Evolutionary conservation across 352 stramenopile genomes (phyloP).

Genomic region (Globisporangium barbulae): DNA sequence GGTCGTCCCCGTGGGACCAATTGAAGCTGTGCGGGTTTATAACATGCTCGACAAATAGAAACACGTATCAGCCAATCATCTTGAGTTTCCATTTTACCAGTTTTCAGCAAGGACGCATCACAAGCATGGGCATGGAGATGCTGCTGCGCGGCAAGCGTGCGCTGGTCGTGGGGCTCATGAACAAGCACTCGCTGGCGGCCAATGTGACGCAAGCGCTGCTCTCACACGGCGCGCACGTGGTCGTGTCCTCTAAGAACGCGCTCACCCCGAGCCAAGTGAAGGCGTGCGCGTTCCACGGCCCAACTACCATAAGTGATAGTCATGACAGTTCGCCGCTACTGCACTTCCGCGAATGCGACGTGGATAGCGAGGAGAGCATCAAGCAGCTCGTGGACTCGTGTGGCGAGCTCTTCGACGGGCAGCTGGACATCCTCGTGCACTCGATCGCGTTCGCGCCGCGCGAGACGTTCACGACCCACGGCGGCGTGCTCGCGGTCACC

Average conservation of each 20-base stretch:
- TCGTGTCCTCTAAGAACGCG: constrained; percentile 66
- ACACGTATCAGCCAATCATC: neutral
- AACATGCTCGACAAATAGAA: constrained; percentile 16
- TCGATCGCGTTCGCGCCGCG: constrained; percentile 87
- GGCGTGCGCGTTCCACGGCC: constrained; percentile 45
- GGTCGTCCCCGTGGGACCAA: constrained; percentile 19
- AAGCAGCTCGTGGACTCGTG: constrained; percentile 43
- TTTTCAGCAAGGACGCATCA: neutral
- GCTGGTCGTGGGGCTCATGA: constrained; percentile 88
- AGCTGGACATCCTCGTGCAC: constrained; percentile 87
- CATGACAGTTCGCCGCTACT: constrained; percentile 20
- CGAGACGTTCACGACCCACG: constrained; percentile 55
- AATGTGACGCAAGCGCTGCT: constrained; percentile 68
- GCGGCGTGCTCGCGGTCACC: constrained; percentile 48
- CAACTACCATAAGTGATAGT: constrained; percentile 7
- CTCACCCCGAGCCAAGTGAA: constrained; percentile 45
- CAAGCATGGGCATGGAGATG: neutral
- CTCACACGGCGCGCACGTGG: constrained; percentile 55
- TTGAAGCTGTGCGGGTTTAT: constrained; percentile 26
- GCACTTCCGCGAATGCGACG: constrained; percentile 71
- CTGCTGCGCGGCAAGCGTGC: constrained; percentile 63
- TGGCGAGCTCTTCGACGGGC: constrained; percentile 37
- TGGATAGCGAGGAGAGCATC: constrained; percentile 59
- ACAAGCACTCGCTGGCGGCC: constrained; percentile 87
- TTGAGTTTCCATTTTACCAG: no score